phyloP scores from a whole-genome alignment of 2,329 filamentous ascomycete genomes.

The Cladophialophora psammophila region DNA sequence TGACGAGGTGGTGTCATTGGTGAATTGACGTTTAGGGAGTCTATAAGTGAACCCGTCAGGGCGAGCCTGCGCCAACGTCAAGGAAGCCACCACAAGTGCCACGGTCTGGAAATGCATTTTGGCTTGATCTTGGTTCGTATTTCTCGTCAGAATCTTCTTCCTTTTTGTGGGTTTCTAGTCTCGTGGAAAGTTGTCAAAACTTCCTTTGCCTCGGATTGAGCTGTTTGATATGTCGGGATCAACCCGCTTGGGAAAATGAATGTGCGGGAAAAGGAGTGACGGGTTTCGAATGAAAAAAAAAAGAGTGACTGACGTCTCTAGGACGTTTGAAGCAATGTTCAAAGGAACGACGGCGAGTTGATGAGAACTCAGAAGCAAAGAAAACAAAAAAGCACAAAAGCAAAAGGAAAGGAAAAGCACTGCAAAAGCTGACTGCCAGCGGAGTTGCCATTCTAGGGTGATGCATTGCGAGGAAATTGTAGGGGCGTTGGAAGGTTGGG shows the following conservation, averaged over 20 bases:
- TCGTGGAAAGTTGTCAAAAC: slow-evolving; percentile 25
- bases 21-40: slow-evolving; percentile 24
- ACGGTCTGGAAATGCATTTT: slow-evolving; percentile 34
- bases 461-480: slow-evolving; percentile 34
- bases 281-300: slow-evolving; percentile 26
- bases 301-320: slow-evolving; percentile 38
- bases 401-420: slow-evolving; percentile 14
- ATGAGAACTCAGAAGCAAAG: slow-evolving; percentile 19
- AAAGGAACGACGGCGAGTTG: slow-evolving; percentile 33
- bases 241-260: slow-evolving; percentile 28
- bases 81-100: slow-evolving; percentile 29
- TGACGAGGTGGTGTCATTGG: slow-evolving; percentile 24
- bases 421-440: slow-evolving; percentile 16
- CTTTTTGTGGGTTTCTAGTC: slow-evolving; percentile 6
- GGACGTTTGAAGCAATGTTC: slow-evolving; percentile 30
- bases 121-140: not conserved
- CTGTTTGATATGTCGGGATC: slow-evolving; percentile 26
- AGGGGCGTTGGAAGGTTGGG: slow-evolving; percentile 26
- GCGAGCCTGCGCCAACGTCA: slow-evolving; percentile 35
- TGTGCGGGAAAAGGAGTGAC: slow-evolving; percentile 12
- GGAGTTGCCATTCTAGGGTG: slow-evolving; percentile 19
- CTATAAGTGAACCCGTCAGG: slow-evolving; percentile 18
- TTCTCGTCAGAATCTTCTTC: not conserved
- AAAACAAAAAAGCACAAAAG: slow-evolving; percentile 7
- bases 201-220: slow-evolving; percentile 12